phyloP scores from a whole-genome alignment of 495 filamentous ascomycete species.

The Podospora didyma region DNA sequence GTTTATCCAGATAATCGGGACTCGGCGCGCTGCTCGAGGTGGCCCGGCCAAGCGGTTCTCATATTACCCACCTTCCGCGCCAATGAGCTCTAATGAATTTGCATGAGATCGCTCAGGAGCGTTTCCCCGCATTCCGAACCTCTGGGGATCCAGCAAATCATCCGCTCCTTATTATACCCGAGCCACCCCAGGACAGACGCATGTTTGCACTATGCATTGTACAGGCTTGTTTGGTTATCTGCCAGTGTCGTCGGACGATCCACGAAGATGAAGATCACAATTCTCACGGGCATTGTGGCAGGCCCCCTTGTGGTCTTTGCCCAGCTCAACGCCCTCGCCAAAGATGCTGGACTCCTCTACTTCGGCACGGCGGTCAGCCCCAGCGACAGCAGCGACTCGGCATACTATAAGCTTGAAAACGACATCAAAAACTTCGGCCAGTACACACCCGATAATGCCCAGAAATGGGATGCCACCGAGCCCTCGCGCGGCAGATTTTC shows the following conservation, averaged over 20 bases:
- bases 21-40: background rate
- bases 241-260: background rate
- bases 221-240: slow-evolving; percentile 1
- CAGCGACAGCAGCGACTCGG: slow-evolving; percentile 42
- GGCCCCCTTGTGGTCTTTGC: slow-evolving; percentile 6
- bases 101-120: background rate
- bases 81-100: background rate
- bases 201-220: background rate
- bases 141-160: background rate
- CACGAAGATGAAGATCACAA: slow-evolving; percentile 8
- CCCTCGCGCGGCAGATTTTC: slow-evolving; percentile 40
- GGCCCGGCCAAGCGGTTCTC: slow-evolving; percentile 3
- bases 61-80: slow-evolving; percentile 10
- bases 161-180: slow-evolving; percentile 6
- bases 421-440: slow-evolving; percentile 51
- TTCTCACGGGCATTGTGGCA: background rate
- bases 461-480: slow-evolving; percentile 54
- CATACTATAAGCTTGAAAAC: slow-evolving; percentile 36
- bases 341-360: slow-evolving; percentile 46
- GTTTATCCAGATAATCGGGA: slow-evolving; percentile 8
- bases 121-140: background rate
- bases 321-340: slow-evolving; percentile 44
- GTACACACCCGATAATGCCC: slow-evolving; percentile 56
- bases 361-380: slow-evolving; percentile 60
- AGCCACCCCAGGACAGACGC: background rate